Conservation (phyloP, 2,329 filamentous ascomycete genomes). For the Pseudocercospora ulei region DNA sequence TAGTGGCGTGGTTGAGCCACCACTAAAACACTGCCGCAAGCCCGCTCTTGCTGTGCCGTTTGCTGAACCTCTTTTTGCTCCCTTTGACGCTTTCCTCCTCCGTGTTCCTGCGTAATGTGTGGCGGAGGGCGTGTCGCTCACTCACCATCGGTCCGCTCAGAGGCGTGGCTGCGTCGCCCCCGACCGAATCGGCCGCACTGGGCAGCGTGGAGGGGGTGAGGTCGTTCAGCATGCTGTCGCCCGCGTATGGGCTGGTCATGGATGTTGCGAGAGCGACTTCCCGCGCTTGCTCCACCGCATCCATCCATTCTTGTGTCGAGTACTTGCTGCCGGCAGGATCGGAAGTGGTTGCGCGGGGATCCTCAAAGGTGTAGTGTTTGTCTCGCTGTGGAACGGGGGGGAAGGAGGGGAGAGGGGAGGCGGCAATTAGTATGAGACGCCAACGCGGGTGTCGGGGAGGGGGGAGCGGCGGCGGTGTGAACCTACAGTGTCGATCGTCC, state of each 20-base stretch:
- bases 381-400: conserved; percentile 53
- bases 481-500: conserved; percentile 89
- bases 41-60: conserved; percentile 89
- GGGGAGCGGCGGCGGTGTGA: conserved; percentile 3
- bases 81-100: conserved; percentile 34
- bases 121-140: conserved; percentile 26
- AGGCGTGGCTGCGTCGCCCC: conserved; percentile 41
- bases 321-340: conserved; percentile 55
- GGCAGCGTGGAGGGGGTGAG: conserved; percentile 49
- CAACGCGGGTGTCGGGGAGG: conserved; percentile 19
- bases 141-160: conserved; percentile 24
- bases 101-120: conserved; percentile 35
- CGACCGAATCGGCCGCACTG: conserved; percentile 66
- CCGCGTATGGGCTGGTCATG: conserved; percentile 56
- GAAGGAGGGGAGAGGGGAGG: no score
- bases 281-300: conserved; percentile 73
- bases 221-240: conserved; percentile 40
- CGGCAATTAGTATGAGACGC: conserved; percentile 12
- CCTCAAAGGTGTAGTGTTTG: conserved; percentile 87
- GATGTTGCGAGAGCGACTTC: conserved; percentile 65
- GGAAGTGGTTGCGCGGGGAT: conserved; percentile 62
- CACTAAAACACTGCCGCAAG: conserved; percentile 70
- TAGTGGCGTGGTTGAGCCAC: conserved; percentile 8
- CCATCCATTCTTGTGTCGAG: conserved; percentile 83
- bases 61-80: conserved; percentile 66